Evolutionary conservation across 495 filamentous ascomycete genomes (phyloP).

Genomic region (Antarctomyces pellizariae): DNA sequence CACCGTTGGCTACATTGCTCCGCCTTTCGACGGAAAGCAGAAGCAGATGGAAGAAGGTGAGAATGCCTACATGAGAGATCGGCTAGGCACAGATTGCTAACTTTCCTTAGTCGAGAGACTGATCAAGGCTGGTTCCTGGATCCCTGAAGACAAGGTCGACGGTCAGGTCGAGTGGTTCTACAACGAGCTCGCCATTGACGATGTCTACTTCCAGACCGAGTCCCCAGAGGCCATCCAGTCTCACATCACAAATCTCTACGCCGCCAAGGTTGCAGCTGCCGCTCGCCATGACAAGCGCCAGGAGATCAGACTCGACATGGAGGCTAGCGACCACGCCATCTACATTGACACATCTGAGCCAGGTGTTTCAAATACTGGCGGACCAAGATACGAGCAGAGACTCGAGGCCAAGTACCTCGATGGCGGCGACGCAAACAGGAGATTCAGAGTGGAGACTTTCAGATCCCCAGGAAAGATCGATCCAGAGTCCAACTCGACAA

Average conservation of each 20-base stretch:
- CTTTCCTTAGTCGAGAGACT: constrained; percentile 8
- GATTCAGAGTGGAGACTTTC: constrained; percentile 90
- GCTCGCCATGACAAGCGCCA: constrained; percentile 81
- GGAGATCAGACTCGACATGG: constrained; percentile 89
- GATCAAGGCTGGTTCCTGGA: constrained; percentile 32
- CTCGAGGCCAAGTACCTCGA: constrained; percentile 92
- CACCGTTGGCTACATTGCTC: constrained; percentile 87
- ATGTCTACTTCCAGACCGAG: constrained; percentile 96
- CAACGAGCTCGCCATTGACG: constrained; percentile 87
- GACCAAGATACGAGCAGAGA: constrained; percentile 76
- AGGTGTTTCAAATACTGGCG: constrained; percentile 46
- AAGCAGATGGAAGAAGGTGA: constrained; percentile 79
- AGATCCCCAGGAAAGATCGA: constrained; percentile 54
- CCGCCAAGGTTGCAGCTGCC: constrained; percentile 87
- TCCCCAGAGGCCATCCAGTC: constrained; percentile 67
- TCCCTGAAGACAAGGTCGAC: constrained; percentile 62
- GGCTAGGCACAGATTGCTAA: constrained; percentile 2
- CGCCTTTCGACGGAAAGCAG: constrained; percentile 82
- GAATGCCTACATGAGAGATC: constrained; percentile 7
- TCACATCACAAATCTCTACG: constrained; percentile 87
- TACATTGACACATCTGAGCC: constrained; percentile 95
- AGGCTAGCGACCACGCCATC: constrained; percentile 82
- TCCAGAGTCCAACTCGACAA: constrained; percentile 38
- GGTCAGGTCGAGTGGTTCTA: constrained; percentile 91
- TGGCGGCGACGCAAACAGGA: constrained; percentile 29